Evolutionary conservation across 2,329 filamentous ascomycete species (phyloP), one percentile per base, ranked within the genome.

Genomic region (Beauveria medogensis): DNA sequence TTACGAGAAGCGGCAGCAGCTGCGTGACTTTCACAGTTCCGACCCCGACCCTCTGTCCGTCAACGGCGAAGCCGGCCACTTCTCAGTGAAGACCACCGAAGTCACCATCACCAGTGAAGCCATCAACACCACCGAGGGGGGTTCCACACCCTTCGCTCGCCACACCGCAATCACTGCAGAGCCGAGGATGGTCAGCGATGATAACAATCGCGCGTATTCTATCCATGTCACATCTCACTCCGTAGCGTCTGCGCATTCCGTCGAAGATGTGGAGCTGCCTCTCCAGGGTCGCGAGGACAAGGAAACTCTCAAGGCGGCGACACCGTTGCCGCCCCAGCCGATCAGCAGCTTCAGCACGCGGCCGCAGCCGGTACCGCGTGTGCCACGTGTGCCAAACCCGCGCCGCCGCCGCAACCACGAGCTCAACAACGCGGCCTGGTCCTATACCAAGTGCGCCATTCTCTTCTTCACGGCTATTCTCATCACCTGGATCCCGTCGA

Each of bases 401-500:
- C 70, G 63, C 62, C 74, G 69, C 62, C 73, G 67, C 67, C 75
- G 67, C 63, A 75, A 77, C 41, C 75, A 80, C 61, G 82, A 84
- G 60, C 77, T 83, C 22, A 86, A 82, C 69, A 86, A 80, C 41
- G 86, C 86, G 3, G 83, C 86, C 1, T 87, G 84, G 84, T 80
- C 82, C 1, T 90, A 90, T 69, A 83, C 86, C 60, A 88, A 88
- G 67, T 88, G 87, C 52, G 82, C 88, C 0, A 77, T 89, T 30
- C 78, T 90, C 9, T 90, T 90, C 78, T 90, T 90, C 72, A 79
- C 84, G 1, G 87, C 87, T 0, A 80, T 91, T 62, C 77, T 90
- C 55, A 81, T 90, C 28, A 90, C 88, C 6, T 91, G 88, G 88
- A 84, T 92, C 61, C 91, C 84, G 1, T 92, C 89, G 1, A 90